phyloP scores from a whole-genome alignment of 495 filamentous ascomycete genomes.

The Aspergillus asperescens region DNA sequence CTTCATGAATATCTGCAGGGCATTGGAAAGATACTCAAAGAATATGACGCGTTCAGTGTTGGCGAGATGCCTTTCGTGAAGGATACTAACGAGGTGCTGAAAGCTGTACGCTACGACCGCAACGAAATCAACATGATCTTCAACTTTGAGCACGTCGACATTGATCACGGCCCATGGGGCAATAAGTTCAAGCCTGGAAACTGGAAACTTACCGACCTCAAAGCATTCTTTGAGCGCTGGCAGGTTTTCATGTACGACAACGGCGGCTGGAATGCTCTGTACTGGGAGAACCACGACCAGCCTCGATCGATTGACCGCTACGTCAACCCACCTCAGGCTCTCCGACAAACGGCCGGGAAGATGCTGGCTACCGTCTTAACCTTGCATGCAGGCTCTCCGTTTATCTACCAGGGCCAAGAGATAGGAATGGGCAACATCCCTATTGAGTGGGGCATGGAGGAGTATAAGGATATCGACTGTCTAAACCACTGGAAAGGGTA shows the following conservation, averaged over 20 bases:
- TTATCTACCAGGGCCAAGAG: conserved; percentile 74
- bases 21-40: conserved; percentile 58
- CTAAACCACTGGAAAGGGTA: conserved; percentile 57
- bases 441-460: conserved; percentile 54
- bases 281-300: conserved; percentile 72
- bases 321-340: conserved; percentile 42
- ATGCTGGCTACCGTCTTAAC: conserved; percentile 57
- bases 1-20: conserved; percentile 61
- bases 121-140: conserved; percentile 72
- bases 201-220: conserved; percentile 54
- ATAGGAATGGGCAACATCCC: conserved; percentile 72
- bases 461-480: conserved; percentile 69
- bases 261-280: conserved; percentile 67
- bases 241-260: conserved; percentile 64
- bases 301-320: conserved; percentile 59
- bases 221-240: conserved; percentile 56
- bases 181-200: conserved; percentile 46
- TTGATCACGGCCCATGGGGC: conserved; percentile 49
- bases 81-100: conserved; percentile 54
- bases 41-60: conserved; percentile 65
- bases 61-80: conserved; percentile 64
- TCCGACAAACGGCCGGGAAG: conserved; percentile 50
- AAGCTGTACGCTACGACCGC: conserved; percentile 51
- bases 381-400: conserved; percentile 61
- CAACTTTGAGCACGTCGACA: conserved; percentile 60